A percentile compares a stretch with the other conserved stretches of the same genome.
phyloP scores from a whole-genome alignment of 202 grass and related monocot species.

The Elaeis oleifera region DNA sequence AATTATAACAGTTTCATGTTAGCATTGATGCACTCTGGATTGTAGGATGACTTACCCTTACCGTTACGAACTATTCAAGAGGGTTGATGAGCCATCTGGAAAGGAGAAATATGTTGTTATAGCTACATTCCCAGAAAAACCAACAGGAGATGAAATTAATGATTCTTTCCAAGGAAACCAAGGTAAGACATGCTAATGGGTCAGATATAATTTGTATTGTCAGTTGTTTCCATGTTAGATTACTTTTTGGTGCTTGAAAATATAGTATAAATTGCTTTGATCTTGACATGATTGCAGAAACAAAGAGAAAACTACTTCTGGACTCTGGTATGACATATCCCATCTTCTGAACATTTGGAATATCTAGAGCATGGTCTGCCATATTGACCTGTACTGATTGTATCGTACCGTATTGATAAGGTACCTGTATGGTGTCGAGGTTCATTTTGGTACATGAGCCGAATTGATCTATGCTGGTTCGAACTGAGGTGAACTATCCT shows the following conservation, averaged over 20 bases:
- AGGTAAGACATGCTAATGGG: slow-evolving; percentile 30
- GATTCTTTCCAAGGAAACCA: slow-evolving; percentile 51
- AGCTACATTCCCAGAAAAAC: slow-evolving; percentile 57
- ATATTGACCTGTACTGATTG: too few relatives aligned
- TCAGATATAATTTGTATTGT: background rate
- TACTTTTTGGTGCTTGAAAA: background rate
- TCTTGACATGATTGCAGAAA: slow-evolving; percentile 44
- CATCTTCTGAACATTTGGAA: slow-evolving; percentile 10
- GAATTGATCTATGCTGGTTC: too few relatives aligned
- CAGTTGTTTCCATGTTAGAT: slow-evolving; percentile 13
- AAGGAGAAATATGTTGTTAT: slow-evolving; percentile 70
- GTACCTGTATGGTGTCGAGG: too few relatives aligned
- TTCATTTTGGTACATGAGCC: too few relatives aligned
- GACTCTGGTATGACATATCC: slow-evolving; percentile 58
- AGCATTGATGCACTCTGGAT: slow-evolving; percentile 18
- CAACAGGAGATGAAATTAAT: slow-evolving; percentile 72
- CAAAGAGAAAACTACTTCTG: slow-evolving; percentile 45
- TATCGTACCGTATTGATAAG: too few relatives aligned
- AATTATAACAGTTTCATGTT: slow-evolving; percentile 3
- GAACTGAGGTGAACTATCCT: too few relatives aligned
- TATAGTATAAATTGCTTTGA: slow-evolving; percentile 2
- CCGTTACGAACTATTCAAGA: slow-evolving; percentile 75
- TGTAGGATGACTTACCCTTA: slow-evolving; percentile 86
- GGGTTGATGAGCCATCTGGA: slow-evolving; percentile 52
- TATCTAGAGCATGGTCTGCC: background rate